These are phyloP conservation scores for Acanthamoeba castellanii DNA, from an alignment of 208 protist species.

Conservation along the genomic window DNA sequence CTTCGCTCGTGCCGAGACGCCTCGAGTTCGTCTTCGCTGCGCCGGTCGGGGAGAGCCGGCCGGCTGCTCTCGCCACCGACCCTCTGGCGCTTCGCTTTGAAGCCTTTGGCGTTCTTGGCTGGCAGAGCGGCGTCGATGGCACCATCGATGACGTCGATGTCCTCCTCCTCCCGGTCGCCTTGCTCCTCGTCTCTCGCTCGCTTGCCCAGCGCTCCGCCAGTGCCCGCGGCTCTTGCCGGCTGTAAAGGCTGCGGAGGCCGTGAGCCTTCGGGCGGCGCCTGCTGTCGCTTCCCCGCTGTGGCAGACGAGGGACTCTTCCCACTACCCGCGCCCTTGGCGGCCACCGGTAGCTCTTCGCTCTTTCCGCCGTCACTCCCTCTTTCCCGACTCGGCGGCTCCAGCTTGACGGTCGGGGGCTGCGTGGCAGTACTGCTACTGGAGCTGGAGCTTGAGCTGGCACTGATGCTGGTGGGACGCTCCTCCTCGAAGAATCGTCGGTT, in stretches of 20 bases:
- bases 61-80: no score
- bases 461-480: not conserved
- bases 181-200: not conserved
- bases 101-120: not conserved
- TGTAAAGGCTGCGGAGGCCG: not conserved
- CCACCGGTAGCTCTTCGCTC: not conserved
- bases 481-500: slow-evolving; percentile 56
- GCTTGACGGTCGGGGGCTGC: not conserved
- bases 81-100: no score
- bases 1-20: not conserved
- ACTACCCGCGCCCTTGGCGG: not conserved
- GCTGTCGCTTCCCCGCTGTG: not conserved
- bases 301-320: not conserved
- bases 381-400: not conserved
- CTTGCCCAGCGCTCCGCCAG: not conserved
- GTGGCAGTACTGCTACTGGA: no score
- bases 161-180: not conserved
- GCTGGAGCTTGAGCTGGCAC: not conserved
- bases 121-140: not conserved
- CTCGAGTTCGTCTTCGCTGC: not conserved
- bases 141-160: not conserved
- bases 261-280: not conserved
- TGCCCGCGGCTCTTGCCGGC: not conserved
- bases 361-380: not conserved
- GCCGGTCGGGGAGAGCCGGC: no score